A percentile compares a stretch with the other conserved stretches of the same genome.
Conservation (phyloP, 2,329 filamentous ascomycete genomes). For the Fusarium sarcochroum region DNA sequence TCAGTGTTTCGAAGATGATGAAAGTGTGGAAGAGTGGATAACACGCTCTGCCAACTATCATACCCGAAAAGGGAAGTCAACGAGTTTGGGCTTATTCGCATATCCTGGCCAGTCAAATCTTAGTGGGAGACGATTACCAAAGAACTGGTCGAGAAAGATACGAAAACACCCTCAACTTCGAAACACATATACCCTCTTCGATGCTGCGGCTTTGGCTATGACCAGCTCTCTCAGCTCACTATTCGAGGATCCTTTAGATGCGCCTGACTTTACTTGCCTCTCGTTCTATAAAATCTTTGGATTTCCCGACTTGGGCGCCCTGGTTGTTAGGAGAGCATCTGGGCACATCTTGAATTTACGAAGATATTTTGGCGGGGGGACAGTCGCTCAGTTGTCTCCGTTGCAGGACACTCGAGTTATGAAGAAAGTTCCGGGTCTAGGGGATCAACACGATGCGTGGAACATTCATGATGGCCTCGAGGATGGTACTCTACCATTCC, state of each 20-base stretch:
- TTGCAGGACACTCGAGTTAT: slow-evolving; percentile 41
- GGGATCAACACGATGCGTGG: slow-evolving; percentile 54
- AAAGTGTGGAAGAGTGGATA: slow-evolving; percentile 63
- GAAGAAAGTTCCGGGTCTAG: slow-evolving; percentile 58
- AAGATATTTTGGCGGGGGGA: slow-evolving; percentile 78
- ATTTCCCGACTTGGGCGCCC: slow-evolving; percentile 73
- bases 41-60: slow-evolving; percentile 40
- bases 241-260: slow-evolving; percentile 63
- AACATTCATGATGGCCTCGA: slow-evolving; percentile 73
- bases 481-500: slow-evolving; percentile 76
- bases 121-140: slow-evolving; percentile 73
- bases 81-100: slow-evolving; percentile 64
- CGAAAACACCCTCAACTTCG: slow-evolving; percentile 46
- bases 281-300: slow-evolving; percentile 78
- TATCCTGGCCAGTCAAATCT: slow-evolving; percentile 81
- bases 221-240: slow-evolving; percentile 68
- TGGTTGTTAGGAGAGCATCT: slow-evolving; percentile 70
- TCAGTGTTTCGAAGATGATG: slow-evolving; percentile 73
- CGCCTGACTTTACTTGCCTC: slow-evolving; percentile 73
- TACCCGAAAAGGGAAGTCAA: slow-evolving; percentile 31
- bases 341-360: slow-evolving; percentile 67
- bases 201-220: slow-evolving; percentile 75
- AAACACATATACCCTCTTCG: slow-evolving; percentile 66
- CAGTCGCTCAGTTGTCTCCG: slow-evolving; percentile 68
- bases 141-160: slow-evolving; percentile 65